Evolutionary conservation across 441 rosid species (phyloP), one percentile per base, ranked within the genome.

Genomic region (Biscutella laevigata): DNA sequence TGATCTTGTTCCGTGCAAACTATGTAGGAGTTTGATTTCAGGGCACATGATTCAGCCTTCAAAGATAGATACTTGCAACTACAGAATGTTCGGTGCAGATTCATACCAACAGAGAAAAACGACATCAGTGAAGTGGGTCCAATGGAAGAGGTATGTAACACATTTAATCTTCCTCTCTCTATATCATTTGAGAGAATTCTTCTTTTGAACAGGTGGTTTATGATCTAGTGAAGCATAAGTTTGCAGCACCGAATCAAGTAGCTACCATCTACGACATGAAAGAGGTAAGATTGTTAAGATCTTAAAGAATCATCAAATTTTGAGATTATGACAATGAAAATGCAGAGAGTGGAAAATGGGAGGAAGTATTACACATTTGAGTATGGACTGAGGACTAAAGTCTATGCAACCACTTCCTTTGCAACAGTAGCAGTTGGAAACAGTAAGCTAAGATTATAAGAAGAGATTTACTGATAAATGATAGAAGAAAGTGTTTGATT

Each of bases 41-140:
- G 78, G 57, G 98, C 81, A 10, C 98, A 85, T 75, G 94, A 88
- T 71, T 88, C 96, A 28, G 98, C 95, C 9, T 85, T 88, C 64
- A 88, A 85, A 47, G 96, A 91, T 73, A 77, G 91, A 47, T 67
- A 64, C 37, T 16, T 73, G 62, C 94, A 88, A 57, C 61, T 85
- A 69, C 95, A 91, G 47, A 80, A 69, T 71, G 91, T 82, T 37
- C 73, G 95, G 55, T 95, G 83, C 46, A 78, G 98, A 60, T 91
- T 91, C 73, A 80, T 86, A 68, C 95, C 97, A 24, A 78, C 97
- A 0, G 68, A 74, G 6, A 83, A 77, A 57, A 72, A 57, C 12
- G 86, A 89, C 57, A 68, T 89, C 53, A 84, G 59, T 20, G 97
- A 89, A 34, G 14, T 89, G 39, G 97, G 97, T 53, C 81, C 94